Evolutionary conservation across 1,284 basidiomycete species (phyloP), one percentile per base, ranked within the genome.

Genomic region (Microbotryum silenes-acaulis): DNA sequence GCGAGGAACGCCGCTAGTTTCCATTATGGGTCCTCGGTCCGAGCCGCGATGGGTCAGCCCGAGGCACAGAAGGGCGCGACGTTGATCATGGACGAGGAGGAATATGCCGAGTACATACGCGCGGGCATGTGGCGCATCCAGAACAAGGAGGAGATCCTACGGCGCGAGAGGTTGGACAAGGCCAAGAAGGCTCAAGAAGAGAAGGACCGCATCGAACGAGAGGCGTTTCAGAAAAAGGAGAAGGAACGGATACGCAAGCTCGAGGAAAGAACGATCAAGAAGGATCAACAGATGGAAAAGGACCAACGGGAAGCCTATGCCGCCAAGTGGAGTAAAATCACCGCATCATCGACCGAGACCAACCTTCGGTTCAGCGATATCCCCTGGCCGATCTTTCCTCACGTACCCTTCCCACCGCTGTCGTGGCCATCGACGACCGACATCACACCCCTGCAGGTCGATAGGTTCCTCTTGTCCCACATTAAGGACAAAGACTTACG

Each of bases 81-180:
- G 12, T 20, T 14, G 46, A 33, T 25, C 62, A 85, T 90, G 85
- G 85, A 87, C 68, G 87, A 89, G n/a, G 86, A 90, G 64, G 84
- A 88, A 67, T 90, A 90, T 67, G 82, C 84, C 3, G 88, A 90
- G 71, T 89, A 86, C 83, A 76, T 90, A 44, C 77, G 88, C 62
- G 75, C 79, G 49, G 87, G 86, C 37, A 90, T 90, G 85, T 89
- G 87, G 79, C 81, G 82, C 84, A 84, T 67, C n/a, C 66, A 64
- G 51, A 73, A 75, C 56, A 67, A 18, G 79, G 80, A 52, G 81
- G 72, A 87, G 73, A 80, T 82, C 68, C 85, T 81, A 62, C 85
- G 86, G 64, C 78, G 82, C 25, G 64, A 62, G 33, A 23, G 45
- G 25, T 7, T 47, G 6, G 65, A 61, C 27, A 52, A 37, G 33